These are phyloP conservation scores for Calvatia gigantea DNA, from an alignment of 768 basidiomycete genomes.

Conservation along the genomic window DNA sequence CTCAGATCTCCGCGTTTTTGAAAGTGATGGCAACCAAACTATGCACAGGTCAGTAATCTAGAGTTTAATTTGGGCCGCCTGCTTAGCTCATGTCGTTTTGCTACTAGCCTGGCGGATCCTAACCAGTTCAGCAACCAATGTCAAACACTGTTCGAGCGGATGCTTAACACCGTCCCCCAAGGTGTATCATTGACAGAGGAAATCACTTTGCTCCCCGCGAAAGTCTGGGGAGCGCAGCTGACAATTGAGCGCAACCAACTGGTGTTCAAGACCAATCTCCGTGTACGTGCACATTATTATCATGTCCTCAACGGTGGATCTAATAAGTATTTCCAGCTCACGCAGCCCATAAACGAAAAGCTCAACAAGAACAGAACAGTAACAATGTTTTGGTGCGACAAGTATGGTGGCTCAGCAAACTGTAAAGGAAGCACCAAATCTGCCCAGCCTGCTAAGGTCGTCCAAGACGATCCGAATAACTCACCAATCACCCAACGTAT, in stretches of 20 bases:
- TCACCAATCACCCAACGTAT: conserved; percentile 33
- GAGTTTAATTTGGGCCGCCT: background rate
- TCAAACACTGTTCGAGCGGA: conserved; percentile 34
- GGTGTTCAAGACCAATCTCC: conserved; percentile 36
- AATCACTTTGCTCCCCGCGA: conserved; percentile 38
- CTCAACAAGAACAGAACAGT: conserved; percentile 36
- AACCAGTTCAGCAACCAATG: conserved; percentile 36
- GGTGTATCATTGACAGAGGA: conserved; percentile 42
- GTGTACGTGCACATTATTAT: conserved; percentile 26
- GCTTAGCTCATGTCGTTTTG: background rate
- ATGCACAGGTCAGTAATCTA: conserved; percentile 22
- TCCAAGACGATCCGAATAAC: conserved; percentile 29
- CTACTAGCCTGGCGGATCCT: conserved; percentile 26
- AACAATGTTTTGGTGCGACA: conserved; percentile 41
- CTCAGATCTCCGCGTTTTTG: conserved; percentile 33
- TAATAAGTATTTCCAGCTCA: conserved; percentile 22
- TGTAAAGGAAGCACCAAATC: conserved; percentile 31
- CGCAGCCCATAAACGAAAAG: conserved; percentile 29
- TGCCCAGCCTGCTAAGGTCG: conserved; percentile 25
- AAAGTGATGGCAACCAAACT: conserved; percentile 31
- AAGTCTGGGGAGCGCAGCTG: conserved; percentile 35
- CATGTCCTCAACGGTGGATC: background rate
- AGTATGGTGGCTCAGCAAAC: conserved; percentile 29
- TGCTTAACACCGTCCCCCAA: conserved; percentile 47
- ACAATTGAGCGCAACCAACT: conserved; percentile 33